phyloP scores from a whole-genome alignment of 2,329 filamentous ascomycete species.

The Phialophora chinensis region DNA sequence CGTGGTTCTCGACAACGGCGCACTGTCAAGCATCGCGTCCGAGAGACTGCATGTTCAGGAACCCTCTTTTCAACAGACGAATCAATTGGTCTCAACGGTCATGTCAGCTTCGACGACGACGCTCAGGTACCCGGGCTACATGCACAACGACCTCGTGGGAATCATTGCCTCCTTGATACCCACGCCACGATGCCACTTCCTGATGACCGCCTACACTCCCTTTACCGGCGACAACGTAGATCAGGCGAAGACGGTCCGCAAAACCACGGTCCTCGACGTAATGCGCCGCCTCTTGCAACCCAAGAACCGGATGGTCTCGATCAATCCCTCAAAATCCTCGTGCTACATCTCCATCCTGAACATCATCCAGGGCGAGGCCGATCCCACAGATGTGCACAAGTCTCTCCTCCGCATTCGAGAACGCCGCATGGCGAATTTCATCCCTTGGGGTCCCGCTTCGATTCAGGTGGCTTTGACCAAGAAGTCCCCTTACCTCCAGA shows the following conservation, averaged over 20 bases:
- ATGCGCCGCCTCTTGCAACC: slow-evolving; percentile 95
- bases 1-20: slow-evolving; percentile 95
- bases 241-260: slow-evolving; percentile 95
- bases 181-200: slow-evolving; percentile 94
- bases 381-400: slow-evolving; percentile 97
- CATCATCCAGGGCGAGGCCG: slow-evolving; percentile 97
- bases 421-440: slow-evolving; percentile 90
- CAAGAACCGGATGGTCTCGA: slow-evolving; percentile 99
- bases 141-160: slow-evolving; percentile 99
- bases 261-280: slow-evolving; percentile 96
- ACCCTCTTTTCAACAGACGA: slow-evolving; percentile 95
- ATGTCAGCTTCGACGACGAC: slow-evolving; percentile 99
- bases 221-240: slow-evolving; percentile 97
- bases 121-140: slow-evolving; percentile 95
- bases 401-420: slow-evolving; percentile 94
- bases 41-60: slow-evolving; percentile 94
- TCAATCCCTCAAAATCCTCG: slow-evolving; percentile 91
- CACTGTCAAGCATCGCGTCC: slow-evolving; percentile 88
- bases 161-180: slow-evolving; percentile 96
- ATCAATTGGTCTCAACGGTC: slow-evolving; percentile 94
- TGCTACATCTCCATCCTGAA: slow-evolving; percentile 99
- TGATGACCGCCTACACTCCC: slow-evolving; percentile 97
- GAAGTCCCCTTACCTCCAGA: slow-evolving; percentile 93
- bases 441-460: slow-evolving; percentile 96
- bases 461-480: slow-evolving; percentile 97